Percentiles rank a stretch among this genome's conserved stretches.
Evolutionary conservation across 1,284 basidiomycete species (phyloP).

Genomic region (Papiliotrema nemorosa): DNA sequence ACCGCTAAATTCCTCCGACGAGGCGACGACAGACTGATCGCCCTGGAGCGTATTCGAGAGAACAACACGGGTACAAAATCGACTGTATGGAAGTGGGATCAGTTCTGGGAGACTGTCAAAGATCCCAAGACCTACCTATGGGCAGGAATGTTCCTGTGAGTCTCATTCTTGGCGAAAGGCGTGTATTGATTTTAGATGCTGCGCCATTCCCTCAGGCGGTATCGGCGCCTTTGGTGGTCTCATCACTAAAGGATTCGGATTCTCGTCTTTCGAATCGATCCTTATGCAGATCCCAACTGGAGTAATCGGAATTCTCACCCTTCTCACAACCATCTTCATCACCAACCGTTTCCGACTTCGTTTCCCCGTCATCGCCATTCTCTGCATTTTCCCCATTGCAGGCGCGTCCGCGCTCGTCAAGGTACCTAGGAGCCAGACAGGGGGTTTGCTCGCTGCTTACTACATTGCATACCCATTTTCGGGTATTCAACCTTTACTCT

Average conservation of each 20-base stretch:
- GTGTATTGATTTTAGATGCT: conserved; percentile 38
- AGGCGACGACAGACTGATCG: conserved; percentile 44
- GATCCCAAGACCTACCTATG: conserved; percentile 41
- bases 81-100: conserved; percentile 45
- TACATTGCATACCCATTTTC: conserved; percentile 39
- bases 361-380: conserved; percentile 54
- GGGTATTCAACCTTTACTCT: conserved; percentile 35
- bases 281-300: conserved; percentile 53
- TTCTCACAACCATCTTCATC: conserved; percentile 50
- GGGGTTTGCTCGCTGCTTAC: conserved; percentile 36
- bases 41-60: conserved; percentile 45
- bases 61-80: conserved; percentile 49
- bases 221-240: conserved; percentile 46
- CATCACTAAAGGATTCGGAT: conserved; percentile 42
- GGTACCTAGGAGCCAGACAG: conserved; percentile 22
- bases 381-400: conserved; percentile 37
- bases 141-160: too few relatives aligned
- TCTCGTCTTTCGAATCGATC: conserved; percentile 45
- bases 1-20: conserved; percentile 43
- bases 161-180: too few relatives aligned
- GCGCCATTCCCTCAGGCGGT: conserved; percentile 42
- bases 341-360: conserved; percentile 55
- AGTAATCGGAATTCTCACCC: conserved; percentile 53
- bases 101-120: conserved; percentile 43
- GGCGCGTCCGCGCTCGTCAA: conserved; percentile 38